Conservation (phyloP, 192 early-diverging fungal species). For the Coemansia sp. region DNA sequence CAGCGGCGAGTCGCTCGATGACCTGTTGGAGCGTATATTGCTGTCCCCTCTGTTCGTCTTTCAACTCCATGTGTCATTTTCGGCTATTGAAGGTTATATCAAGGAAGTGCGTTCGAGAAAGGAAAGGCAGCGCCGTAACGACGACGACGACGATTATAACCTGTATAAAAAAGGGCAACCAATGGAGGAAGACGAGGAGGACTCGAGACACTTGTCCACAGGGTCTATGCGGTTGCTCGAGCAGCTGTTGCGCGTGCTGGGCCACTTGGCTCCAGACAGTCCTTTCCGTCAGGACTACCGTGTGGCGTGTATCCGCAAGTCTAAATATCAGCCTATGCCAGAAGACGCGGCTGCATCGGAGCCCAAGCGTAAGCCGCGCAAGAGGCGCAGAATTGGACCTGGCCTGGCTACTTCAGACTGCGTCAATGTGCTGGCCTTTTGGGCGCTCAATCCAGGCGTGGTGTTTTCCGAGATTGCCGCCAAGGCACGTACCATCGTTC, state of each 20-base stretch:
- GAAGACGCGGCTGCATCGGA: too few species aligned
- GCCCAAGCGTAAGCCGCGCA: not conserved
- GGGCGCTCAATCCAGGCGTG: slow-evolving; percentile 45
- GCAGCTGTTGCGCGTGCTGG: slow-evolving; percentile 36
- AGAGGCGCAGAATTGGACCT: not conserved
- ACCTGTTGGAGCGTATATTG: slow-evolving; percentile 17
- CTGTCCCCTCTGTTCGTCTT: slow-evolving; percentile 20
- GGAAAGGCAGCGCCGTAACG: not conserved
- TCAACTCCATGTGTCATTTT: slow-evolving; percentile 5
- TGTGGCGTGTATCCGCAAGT: slow-evolving; percentile 27
- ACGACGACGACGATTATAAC: not conserved
- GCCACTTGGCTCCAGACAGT: slow-evolving; percentile 3
- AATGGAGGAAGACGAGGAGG: not conserved
- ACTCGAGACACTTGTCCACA: slow-evolving; percentile 19
- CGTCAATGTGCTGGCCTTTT: slow-evolving; percentile 44
- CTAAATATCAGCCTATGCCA: not conserved
- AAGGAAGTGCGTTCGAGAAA: slow-evolving; percentile 19
- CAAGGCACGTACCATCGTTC: slow-evolving; percentile 57
- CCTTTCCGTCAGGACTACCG: slow-evolving; percentile 35
- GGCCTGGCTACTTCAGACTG: not conserved
- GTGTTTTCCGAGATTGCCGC: slow-evolving; percentile 49
- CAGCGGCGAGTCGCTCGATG: slow-evolving; percentile 2
- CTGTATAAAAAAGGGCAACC: not conserved
- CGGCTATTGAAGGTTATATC: slow-evolving; percentile 22
- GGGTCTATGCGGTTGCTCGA: slow-evolving; percentile 28